These are phyloP conservation scores for Amanita subjunquillea DNA, from an alignment of 768 basidiomycete genomes.

Conservation along the genomic window DNA sequence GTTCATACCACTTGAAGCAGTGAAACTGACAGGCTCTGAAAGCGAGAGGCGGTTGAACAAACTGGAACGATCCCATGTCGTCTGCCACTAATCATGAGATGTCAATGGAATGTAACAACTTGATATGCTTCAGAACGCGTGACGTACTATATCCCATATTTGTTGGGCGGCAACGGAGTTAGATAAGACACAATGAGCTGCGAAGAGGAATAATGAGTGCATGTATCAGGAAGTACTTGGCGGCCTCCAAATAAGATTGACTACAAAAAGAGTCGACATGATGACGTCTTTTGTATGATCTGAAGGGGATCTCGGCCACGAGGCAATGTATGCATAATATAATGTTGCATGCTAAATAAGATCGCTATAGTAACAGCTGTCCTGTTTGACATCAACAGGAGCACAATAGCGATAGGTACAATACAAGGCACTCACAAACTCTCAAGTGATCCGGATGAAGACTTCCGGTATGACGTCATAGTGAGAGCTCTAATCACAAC, in stretches of 20 bases:
- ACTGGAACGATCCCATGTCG: slow-evolving; percentile 39
- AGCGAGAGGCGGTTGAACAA: slow-evolving; percentile 40
- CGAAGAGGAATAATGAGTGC: slow-evolving; percentile 4
- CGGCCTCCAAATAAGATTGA: neutral
- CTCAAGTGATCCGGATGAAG: neutral
- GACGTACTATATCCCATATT: slow-evolving; percentile 43
- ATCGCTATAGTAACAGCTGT: neutral
- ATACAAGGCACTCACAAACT: neutral
- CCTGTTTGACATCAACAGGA: neutral
- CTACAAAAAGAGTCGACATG: neutral
- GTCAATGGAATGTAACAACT: neutral
- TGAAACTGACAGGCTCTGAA: slow-evolving; percentile 47
- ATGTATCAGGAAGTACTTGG: neutral
- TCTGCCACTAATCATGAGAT: slow-evolving; percentile 38
- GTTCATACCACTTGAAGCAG: slow-evolving; percentile 33
- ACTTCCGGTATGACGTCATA: neutral
- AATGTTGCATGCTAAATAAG: neutral
- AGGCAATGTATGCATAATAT: neutral
- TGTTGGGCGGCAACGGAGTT: slow-evolving; percentile 31
- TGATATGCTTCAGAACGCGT: neutral
- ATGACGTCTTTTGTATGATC: neutral
- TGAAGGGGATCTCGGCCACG: neutral
- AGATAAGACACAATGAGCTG: slow-evolving; percentile 10
- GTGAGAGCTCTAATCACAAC: neutral
- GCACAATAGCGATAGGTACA: neutral